These are phyloP conservation scores for Hymenoscyphus albidus DNA, from an alignment of 2,329 filamentous ascomycete species.

Conservation along the genomic window DNA sequence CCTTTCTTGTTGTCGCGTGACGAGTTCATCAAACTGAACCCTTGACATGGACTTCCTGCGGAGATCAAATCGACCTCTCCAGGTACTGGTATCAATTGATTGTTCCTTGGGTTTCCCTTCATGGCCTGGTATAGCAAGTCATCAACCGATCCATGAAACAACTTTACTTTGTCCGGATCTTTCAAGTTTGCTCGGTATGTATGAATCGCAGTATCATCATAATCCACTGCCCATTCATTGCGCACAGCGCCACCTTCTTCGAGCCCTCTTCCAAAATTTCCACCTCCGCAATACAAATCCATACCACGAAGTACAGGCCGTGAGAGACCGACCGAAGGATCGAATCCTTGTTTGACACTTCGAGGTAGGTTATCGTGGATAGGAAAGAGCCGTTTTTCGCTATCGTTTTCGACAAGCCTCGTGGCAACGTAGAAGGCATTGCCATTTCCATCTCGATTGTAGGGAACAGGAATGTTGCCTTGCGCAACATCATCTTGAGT, in stretches of 20 bases:
- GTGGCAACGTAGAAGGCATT: constrained; percentile 63
- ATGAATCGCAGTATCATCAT: constrained; percentile 59
- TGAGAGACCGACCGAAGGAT: constrained; percentile 38
- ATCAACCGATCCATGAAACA: constrained; percentile 71
- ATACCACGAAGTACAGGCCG: constrained; percentile 52
- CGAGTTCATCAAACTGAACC: constrained; percentile 63
- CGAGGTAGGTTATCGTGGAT: constrained; percentile 35
- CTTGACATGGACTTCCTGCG: constrained; percentile 74
- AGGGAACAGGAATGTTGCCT: constrained; percentile 54
- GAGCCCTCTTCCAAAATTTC: constrained; percentile 71
- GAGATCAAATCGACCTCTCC: constrained; percentile 66
- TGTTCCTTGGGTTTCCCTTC: constrained; percentile 40
- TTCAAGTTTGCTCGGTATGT: constrained; percentile 67
- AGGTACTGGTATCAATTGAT: constrained; percentile 48
- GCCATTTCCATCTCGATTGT: constrained; percentile 60
- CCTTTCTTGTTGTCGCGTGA: constrained; percentile 53
- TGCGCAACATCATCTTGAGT: constrained; percentile 31
- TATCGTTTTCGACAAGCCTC: constrained; percentile 30
- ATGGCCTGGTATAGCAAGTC: constrained; percentile 58
- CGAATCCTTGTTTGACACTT: constrained; percentile 51
- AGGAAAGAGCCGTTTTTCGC: constrained; percentile 33
- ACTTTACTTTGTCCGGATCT: constrained; percentile 39
- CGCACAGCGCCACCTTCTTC: constrained; percentile 66
- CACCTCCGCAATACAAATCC: constrained; percentile 74
- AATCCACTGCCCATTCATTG: constrained; percentile 67